These are phyloP conservation scores for Globisporangium paroecandrum DNA, from an alignment of 352 stramenopile species.

Conservation along the genomic window DNA sequence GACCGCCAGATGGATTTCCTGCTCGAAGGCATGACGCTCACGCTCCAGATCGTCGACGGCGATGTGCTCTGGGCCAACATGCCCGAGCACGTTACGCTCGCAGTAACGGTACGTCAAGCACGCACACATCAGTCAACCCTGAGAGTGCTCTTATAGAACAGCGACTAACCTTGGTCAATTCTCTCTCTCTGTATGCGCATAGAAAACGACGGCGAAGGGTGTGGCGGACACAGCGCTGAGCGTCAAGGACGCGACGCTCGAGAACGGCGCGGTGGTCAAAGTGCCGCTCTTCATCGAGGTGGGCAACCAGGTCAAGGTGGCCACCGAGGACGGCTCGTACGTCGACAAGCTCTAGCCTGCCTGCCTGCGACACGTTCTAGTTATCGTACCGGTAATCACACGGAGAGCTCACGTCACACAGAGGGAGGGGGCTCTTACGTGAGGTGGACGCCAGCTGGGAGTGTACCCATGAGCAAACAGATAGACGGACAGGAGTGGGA, in stretches of 20 bases:
- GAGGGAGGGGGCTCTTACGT: too few relatives aligned
- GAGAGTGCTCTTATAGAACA: neutral
- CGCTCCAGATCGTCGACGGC: conserved; percentile 81
- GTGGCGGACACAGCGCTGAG: conserved; percentile 73
- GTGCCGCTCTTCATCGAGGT: conserved; percentile 82
- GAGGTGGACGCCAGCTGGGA: neutral
- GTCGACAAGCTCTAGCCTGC: conserved; percentile 62
- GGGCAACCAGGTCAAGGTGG: conserved; percentile 69
- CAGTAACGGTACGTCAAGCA: conserved; percentile 45
- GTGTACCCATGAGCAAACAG: neutral
- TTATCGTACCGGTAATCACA: neutral
- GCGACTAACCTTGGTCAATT: neutral
- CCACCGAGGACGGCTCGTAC: conserved; percentile 72
- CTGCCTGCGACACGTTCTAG: neutral
- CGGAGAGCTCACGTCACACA: neutral
- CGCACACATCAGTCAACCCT: too few relatives aligned
- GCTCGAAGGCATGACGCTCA: conserved; percentile 73
- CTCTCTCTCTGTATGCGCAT: neutral
- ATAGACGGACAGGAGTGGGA: neutral
- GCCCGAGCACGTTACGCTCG: conserved; percentile 73
- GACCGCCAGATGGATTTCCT: conserved; percentile 75
- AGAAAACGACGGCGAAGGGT: conserved; percentile 79
- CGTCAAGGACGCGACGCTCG: conserved; percentile 78
- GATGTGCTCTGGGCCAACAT: conserved; percentile 86
- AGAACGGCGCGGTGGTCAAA: conserved; percentile 78